These are phyloP conservation scores for Tillandsia fasciculata DNA, from an alignment of 176 grass and related monocot genomes.

Conservation along the genomic window DNA sequence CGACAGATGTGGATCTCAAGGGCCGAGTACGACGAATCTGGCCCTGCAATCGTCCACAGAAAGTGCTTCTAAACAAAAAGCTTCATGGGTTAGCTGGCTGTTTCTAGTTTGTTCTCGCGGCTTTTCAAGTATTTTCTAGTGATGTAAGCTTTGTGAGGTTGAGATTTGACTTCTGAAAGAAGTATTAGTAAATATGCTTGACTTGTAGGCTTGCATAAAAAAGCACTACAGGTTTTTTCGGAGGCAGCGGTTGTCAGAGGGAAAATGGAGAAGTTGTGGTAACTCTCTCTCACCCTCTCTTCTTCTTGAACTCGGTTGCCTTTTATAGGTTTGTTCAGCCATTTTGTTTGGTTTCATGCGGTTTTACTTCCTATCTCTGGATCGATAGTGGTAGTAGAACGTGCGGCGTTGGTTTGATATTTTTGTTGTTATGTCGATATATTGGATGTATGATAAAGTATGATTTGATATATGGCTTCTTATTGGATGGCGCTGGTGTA, in stretches of 20 bases:
- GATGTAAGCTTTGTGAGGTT: not conserved
- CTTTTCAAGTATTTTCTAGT: not conserved
- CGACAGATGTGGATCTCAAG: not conserved
- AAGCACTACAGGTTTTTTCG: not conserved
- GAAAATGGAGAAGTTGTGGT: not conserved
- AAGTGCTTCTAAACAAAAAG: not conserved
- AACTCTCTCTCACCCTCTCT: too few species aligned
- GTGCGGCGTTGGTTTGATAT: too few species aligned
- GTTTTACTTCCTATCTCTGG: too few species aligned
- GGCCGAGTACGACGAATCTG: not conserved
- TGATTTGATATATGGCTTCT: too few species aligned
- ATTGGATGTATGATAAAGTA: too few species aligned
- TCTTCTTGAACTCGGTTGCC: too few species aligned
- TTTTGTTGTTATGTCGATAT: too few species aligned
- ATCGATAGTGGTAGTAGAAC: too few species aligned
- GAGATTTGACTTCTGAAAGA: not conserved
- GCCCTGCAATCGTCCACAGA: not conserved
- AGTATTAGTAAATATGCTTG: not conserved
- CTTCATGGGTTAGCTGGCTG: not conserved
- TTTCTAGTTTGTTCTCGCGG: not conserved
- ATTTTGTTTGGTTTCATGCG: too few species aligned
- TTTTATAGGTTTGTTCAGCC: too few species aligned
- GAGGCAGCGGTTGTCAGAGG: not conserved
- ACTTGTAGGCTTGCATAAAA: not conserved
- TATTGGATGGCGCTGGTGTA: too few species aligned